Conservation (phyloP, 768 basidiomycete species). For the Gloeostereum incarnatum region DNA sequence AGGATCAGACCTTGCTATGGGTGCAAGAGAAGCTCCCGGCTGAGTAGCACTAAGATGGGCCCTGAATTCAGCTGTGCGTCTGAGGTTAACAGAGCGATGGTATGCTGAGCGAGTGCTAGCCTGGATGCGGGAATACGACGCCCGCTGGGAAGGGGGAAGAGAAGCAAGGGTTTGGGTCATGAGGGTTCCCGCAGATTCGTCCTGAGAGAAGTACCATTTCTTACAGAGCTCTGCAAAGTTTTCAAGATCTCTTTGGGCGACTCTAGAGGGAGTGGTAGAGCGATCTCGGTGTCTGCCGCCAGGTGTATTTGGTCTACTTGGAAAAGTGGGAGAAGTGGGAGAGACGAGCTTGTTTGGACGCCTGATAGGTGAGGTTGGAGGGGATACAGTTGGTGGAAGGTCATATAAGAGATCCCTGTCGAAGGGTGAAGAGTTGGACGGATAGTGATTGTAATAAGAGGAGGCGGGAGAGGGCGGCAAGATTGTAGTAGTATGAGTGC, state of each 20-base stretch:
- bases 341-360: slow-evolving; percentile 15
- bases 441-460: too few species aligned
- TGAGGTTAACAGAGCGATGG: slow-evolving; percentile 70
- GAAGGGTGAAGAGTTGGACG: too few species aligned
- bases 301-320: too few species aligned
- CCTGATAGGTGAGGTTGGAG: too few species aligned
- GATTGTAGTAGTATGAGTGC: too few species aligned
- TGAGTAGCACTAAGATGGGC: slow-evolving; percentile 74
- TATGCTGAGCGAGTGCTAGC: slow-evolving; percentile 80
- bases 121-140: slow-evolving; percentile 83
- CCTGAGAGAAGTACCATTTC: slow-evolving; percentile 64
- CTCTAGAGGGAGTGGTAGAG: slow-evolving; percentile 59
- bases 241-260: slow-evolving; percentile 61
- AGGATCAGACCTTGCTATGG: slow-evolving; percentile 63
- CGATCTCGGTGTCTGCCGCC: too few species aligned
- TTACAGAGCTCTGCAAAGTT: slow-evolving; percentile 70
- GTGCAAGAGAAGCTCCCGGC: slow-evolving; percentile 73
- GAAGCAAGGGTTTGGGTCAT: slow-evolving; percentile 81
- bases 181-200: slow-evolving; percentile 63
- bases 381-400: too few species aligned
- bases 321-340: background rate
- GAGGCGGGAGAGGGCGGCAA: too few species aligned
- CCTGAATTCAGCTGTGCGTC: slow-evolving; percentile 76
- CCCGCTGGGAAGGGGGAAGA: slow-evolving; percentile 76
- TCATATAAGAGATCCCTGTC: too few species aligned